Evolutionary conservation across 176 grass and related monocot genomes (phyloP).

Genomic region (Oryza rufipogon): DNA sequence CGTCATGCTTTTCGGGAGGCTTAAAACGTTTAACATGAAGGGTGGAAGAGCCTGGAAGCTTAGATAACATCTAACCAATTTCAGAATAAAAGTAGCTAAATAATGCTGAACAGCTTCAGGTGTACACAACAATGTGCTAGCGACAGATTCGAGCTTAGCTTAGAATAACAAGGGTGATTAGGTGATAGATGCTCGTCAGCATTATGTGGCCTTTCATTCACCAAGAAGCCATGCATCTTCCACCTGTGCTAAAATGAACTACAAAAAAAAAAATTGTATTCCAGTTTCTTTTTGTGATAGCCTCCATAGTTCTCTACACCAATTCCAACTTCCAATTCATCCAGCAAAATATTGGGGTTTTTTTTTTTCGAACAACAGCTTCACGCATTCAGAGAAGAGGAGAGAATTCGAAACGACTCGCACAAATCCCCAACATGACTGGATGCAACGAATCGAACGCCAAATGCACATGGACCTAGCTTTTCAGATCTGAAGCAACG

Average conservation of each 20-base stretch:
- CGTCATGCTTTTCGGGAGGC: conserved; percentile 84
- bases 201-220: not conserved
- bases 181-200: not conserved
- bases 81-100: not conserved
- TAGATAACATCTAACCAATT: conserved; percentile 45
- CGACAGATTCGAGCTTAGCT: not conserved
- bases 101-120: not conserved
- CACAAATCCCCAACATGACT: not conserved
- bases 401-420: not conserved
- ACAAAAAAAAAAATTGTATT: no score
- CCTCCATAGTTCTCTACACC: not conserved
- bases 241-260: not conserved
- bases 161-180: not conserved
- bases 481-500: no score
- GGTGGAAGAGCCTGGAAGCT: conserved; percentile 75
- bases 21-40: conserved; percentile 66
- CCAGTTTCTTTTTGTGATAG: not conserved
- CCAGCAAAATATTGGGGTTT: not conserved
- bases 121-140: not conserved
- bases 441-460: not conserved
- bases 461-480: not conserved
- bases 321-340: not conserved
- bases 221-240: not conserved
- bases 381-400: not conserved
- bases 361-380: not conserved